phyloP scores from a whole-genome alignment of 2,329 filamentous ascomycete species.

The Paramyrothecium sp. region DNA sequence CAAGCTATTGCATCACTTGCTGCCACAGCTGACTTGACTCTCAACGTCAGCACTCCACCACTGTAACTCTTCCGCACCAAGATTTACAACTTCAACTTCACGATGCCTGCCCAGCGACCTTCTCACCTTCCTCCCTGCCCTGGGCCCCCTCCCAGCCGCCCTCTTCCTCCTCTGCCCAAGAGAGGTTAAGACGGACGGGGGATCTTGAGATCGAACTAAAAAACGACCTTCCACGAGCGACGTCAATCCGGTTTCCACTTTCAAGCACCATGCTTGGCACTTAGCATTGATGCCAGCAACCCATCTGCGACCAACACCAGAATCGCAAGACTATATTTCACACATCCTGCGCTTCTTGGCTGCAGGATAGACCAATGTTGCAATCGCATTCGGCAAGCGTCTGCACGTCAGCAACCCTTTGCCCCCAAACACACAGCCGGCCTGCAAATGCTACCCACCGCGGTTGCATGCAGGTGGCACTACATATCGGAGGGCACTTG shows the following conservation, averaged over 20 bases:
- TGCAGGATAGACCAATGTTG: not conserved
- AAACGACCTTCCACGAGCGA: not conserved
- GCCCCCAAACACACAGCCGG: not conserved
- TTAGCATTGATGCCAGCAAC: not conserved
- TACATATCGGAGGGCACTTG: not conserved
- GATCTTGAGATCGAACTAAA: conserved; percentile 4
- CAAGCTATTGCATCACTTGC: not conserved
- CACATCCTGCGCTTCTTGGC: too few species aligned
- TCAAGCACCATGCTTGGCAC: not conserved
- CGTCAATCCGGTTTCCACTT: not conserved
- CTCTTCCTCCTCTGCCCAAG: conserved; percentile 65
- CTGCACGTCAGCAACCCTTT: not conserved
- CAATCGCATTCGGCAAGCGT: not conserved
- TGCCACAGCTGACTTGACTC: not conserved
- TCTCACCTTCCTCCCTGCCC: conserved; percentile 67
- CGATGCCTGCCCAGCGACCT: conserved; percentile 59
- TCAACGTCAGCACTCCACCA: not conserved
- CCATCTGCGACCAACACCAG: not conserved
- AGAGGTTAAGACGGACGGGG: conserved; percentile 40
- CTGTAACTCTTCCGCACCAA: not conserved
- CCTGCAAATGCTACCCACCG: not conserved
- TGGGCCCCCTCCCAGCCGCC: conserved; percentile 62
- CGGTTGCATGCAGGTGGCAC: not conserved
- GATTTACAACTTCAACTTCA: conserved; percentile 12
- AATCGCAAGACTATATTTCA: too few species aligned